phyloP scores from a whole-genome alignment of 441 rosid species.

The Hura crepitans region DNA sequence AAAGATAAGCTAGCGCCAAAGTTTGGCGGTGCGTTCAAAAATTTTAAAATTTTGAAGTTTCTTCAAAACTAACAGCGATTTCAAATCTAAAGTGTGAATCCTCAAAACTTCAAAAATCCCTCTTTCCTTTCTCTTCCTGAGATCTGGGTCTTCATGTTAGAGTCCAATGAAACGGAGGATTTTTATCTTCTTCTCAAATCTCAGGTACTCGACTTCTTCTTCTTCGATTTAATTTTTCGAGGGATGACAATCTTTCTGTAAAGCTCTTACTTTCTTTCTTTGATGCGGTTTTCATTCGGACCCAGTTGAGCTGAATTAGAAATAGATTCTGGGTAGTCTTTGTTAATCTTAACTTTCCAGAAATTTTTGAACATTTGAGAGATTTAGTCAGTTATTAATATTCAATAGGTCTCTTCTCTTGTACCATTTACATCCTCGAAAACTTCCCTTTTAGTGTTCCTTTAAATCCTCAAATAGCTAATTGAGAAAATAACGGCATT shows the following conservation, averaged over 20 bases:
- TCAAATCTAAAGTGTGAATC: slow-evolving; percentile 12
- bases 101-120: neutral
- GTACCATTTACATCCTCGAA: too few species aligned
- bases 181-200: slow-evolving; percentile 3
- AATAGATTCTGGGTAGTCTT: neutral
- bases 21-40: slow-evolving; percentile 24
- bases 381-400: too few species aligned
- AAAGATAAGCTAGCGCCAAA: slow-evolving; percentile 26
- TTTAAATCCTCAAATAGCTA: neutral
- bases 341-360: neutral
- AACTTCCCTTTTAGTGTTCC: neutral
- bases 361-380: neutral
- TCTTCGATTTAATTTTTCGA: slow-evolving; percentile 2
- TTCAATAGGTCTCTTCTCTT: too few species aligned
- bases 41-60: slow-evolving; percentile 21
- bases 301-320: neutral
- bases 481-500: neutral
- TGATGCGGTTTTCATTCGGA: neutral
- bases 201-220: slow-evolving; percentile 21
- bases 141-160: slow-evolving; percentile 19
- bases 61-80: neutral
- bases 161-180: neutral
- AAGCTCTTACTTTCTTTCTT: neutral
- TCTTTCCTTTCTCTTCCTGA: slow-evolving; percentile 5
- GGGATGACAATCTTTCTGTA: neutral